Conservation (phyloP, 2,329 filamentous ascomycete genomes). For the Emergomyces orientalis region DNA sequence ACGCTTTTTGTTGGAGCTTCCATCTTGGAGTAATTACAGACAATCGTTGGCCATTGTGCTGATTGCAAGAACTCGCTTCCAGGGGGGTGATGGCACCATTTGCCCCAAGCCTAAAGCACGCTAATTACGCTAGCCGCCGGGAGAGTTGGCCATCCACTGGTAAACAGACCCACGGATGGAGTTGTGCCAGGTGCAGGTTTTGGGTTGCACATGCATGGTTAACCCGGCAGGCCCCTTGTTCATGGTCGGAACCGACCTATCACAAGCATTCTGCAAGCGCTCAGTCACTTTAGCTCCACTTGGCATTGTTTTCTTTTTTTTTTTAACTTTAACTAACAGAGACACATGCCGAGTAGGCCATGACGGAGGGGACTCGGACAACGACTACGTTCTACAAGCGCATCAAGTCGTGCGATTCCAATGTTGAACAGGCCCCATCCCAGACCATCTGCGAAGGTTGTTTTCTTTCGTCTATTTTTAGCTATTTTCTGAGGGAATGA, state of each 20-base stretch:
- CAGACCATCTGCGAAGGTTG: neutral
- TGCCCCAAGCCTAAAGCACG: neutral
- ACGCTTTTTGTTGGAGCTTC: neutral
- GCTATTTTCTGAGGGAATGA: neutral
- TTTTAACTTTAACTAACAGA: neutral
- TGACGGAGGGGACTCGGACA: neutral
- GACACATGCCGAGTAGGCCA: neutral
- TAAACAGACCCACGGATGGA: neutral
- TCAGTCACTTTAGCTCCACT: neutral
- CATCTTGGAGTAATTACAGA: neutral
- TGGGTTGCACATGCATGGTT: conserved; percentile 1
- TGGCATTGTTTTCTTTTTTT: neutral
- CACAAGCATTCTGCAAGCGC: conserved; percentile 7
- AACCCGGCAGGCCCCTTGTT: neutral
- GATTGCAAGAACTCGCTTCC: neutral
- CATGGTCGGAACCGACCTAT: neutral
- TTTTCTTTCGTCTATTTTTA: conserved; percentile 6
- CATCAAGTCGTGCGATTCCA: neutral
- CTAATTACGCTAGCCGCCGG: neutral
- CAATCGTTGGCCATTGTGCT: neutral
- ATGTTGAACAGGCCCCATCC: neutral
- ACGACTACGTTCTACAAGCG: no score
- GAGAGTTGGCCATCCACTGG: neutral
- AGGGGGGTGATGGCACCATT: neutral
- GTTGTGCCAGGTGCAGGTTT: neutral